Percentiles rank a stretch among this genome's conserved stretches.
Evolutionary conservation across 352 stramenopile genomes (phyloP).

Genomic region (Phytophthora fragariae): DNA sequence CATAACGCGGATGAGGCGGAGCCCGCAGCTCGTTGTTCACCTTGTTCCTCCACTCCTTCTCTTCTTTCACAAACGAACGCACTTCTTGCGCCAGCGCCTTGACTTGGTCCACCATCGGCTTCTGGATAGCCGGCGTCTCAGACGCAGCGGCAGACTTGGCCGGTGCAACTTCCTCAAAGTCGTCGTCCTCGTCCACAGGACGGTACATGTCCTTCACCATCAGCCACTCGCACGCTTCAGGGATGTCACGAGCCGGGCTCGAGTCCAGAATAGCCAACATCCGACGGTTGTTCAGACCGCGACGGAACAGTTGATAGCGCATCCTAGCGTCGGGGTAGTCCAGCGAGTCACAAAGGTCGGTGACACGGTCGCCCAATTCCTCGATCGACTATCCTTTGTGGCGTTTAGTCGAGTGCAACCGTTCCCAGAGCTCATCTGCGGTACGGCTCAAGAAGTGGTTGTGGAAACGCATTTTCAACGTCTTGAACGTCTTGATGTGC

Average conservation of each 20-base stretch:
- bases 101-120: background rate
- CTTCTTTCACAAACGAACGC: background rate
- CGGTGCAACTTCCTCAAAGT: background rate
- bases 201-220: conserved; percentile 11
- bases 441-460: conserved; percentile 9
- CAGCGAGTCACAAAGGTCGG: conserved; percentile 6
- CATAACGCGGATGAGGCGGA: background rate
- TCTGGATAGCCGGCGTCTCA: background rate
- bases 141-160: background rate
- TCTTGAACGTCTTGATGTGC: background rate
- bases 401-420: background rate
- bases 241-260: background rate
- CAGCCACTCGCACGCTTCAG: conserved; percentile 1
- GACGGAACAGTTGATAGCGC: background rate
- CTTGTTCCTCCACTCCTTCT: background rate
- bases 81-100: background rate
- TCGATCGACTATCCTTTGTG: background rate
- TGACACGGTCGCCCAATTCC: conserved; percentile 3
- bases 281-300: background rate
- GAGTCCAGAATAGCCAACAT: conserved; percentile 5
- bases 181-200: background rate
- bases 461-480: background rate
- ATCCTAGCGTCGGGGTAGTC: background rate
- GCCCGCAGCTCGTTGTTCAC: background rate
- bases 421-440: conserved; percentile 1